phyloP scores from a whole-genome alignment of 176 grass and related monocot species.

The Tillandsia leiboldiana region DNA sequence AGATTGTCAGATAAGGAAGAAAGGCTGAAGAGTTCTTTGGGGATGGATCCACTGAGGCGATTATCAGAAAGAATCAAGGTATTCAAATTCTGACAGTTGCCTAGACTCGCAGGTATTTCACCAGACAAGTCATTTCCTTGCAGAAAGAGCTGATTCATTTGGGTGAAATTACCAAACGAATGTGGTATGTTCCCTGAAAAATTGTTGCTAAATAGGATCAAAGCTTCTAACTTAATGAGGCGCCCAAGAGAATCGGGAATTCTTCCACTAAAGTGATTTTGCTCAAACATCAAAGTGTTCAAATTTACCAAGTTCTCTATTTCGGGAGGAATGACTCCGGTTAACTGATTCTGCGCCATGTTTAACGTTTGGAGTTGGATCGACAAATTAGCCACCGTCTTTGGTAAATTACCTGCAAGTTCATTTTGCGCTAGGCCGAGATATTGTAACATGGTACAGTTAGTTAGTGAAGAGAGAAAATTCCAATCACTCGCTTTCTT shows the following conservation, averaged over 20 bases:
- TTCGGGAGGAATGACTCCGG: conserved; percentile 10
- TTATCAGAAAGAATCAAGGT: conserved; percentile 18
- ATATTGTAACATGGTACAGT: background rate
- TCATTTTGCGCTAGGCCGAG: background rate
- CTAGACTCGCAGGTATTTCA: conserved; percentile 16
- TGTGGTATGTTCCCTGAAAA: conserved; percentile 19
- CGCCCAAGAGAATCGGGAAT: conserved; percentile 22
- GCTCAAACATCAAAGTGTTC: background rate
- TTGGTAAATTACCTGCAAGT: conserved; percentile 11
- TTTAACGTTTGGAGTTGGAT: background rate
- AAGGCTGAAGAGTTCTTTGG: conserved; percentile 16
- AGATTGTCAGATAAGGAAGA: conserved; percentile 9
- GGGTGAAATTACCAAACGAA: conserved; percentile 27
- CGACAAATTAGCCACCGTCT: conserved; percentile 17
- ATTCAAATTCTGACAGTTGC: conserved; percentile 13
- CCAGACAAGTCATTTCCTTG: conserved; percentile 13
- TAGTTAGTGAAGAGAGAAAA: conserved; percentile 17
- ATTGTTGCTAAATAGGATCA: conserved; percentile 20
- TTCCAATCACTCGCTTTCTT: conserved; percentile 9
- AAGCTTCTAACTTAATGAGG: conserved; percentile 6
- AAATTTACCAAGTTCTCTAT: conserved; percentile 15
- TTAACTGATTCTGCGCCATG: conserved; percentile 6
- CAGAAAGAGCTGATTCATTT: conserved; percentile 19
- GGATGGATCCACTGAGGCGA: conserved; percentile 20
- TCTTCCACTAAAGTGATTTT: conserved; percentile 18